Evolutionary conservation across 805 yeast genomes (phyloP).

Genomic region (Candida krabiensis): DNA sequence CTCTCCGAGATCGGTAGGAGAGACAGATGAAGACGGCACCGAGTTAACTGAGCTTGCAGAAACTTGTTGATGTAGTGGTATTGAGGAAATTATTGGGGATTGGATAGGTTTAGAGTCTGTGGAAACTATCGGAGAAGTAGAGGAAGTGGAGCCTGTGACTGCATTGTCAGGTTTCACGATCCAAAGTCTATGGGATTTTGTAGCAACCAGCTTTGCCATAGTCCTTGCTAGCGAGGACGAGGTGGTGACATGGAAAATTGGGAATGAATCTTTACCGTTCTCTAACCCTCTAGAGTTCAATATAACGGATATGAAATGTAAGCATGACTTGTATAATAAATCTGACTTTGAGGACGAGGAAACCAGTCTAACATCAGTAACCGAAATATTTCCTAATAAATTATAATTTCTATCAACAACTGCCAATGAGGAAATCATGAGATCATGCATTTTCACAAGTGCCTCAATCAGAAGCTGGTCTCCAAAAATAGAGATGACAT

Average conservation of each 20-base stretch:
- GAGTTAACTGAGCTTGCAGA: slow-evolving; percentile 4
- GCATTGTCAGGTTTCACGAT: slow-evolving; percentile 58
- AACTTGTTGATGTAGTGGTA: slow-evolving; percentile 18
- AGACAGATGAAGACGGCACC: slow-evolving; percentile 8
- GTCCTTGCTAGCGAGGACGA: slow-evolving; percentile 82
- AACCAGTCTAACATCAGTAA: slow-evolving; percentile 88
- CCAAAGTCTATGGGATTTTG: slow-evolving; percentile 89
- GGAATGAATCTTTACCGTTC: slow-evolving; percentile 94
- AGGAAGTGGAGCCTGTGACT: slow-evolving; percentile 10
- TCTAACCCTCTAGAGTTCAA: slow-evolving; percentile 86
- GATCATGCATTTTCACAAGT: slow-evolving; percentile 76
- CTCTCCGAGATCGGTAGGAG: slow-evolving; percentile 28
- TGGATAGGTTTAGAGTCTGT: slow-evolving; percentile 14
- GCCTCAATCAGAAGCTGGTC: slow-evolving; percentile 89
- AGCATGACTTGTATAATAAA: slow-evolving; percentile 75
- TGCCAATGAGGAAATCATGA: slow-evolving; percentile 86
- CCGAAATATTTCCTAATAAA: slow-evolving; percentile 88
- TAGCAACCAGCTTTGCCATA: slow-evolving; percentile 92
- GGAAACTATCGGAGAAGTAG: slow-evolving; percentile 18
- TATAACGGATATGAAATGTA: slow-evolving; percentile 84
- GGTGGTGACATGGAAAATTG: slow-evolving; percentile 89
- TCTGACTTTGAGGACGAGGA: slow-evolving; percentile 86
- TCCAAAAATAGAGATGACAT: slow-evolving; percentile 80
- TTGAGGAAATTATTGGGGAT: slow-evolving; percentile 13
- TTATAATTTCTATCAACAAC: slow-evolving; percentile 79